Percentiles rank a stretch among this genome's conserved stretches.
phyloP scores from a whole-genome alignment of 202 grass and related monocot species.

The Digitaria exilis region DNA sequence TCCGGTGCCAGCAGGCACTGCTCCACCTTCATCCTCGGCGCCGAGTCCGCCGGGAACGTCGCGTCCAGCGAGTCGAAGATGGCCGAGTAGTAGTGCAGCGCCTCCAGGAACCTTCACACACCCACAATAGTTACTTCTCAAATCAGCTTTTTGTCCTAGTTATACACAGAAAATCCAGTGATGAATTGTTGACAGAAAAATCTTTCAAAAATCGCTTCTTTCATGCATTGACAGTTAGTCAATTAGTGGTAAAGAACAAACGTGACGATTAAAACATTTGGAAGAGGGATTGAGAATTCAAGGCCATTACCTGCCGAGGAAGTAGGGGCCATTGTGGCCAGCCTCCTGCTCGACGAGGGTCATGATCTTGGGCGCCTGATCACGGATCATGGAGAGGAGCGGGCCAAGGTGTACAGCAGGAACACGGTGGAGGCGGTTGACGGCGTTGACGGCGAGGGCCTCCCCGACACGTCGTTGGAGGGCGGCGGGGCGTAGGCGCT shows the following conservation, averaged over 20 bases:
- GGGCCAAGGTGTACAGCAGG: conserved; percentile 16
- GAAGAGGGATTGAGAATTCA: neutral
- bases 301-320: conserved; percentile 49
- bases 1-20: conserved; percentile 63
- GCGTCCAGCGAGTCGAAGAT: conserved; percentile 82
- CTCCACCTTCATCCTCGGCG: conserved; percentile 71
- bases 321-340: conserved; percentile 66
- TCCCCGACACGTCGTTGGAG: conserved; percentile 66
- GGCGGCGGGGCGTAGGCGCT: conserved; percentile 53
- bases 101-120: conserved; percentile 59
- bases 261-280: neutral
- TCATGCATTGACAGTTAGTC: too few relatives aligned
- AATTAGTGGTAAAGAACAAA: too few relatives aligned
- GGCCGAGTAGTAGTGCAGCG: conserved; percentile 74
- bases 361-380: conserved; percentile 74
- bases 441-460: conserved; percentile 69
- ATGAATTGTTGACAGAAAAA: neutral
- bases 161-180: neutral
- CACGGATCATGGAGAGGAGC: conserved; percentile 54
- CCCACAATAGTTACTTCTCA: neutral
- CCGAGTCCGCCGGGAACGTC: conserved; percentile 65
- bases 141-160: too few relatives aligned
- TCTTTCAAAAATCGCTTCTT: neutral
- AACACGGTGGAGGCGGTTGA: conserved; percentile 58
- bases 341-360: conserved; percentile 73